Percentiles rank a stretch among this genome's conserved stretches.
Conservation (phyloP, 179 eudicot species). For the Actinidia arguta region DNA sequence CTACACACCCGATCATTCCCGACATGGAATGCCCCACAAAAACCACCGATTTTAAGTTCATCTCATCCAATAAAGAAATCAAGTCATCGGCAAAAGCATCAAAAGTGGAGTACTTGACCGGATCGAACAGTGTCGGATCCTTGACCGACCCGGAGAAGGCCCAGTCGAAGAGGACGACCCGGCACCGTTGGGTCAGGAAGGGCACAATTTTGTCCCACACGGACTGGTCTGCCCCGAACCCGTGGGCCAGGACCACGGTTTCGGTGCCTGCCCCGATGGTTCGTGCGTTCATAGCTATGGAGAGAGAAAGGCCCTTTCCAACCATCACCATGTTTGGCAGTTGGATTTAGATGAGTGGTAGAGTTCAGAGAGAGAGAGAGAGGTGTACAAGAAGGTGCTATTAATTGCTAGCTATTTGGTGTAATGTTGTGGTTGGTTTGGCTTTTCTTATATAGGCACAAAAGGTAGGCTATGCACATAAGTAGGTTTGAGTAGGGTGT, state of each 20-base stretch:
- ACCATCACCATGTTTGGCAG: conserved; percentile 46
- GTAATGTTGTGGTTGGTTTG: neutral
- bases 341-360: no score
- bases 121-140: conserved; percentile 47
- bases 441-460: conserved; percentile 6
- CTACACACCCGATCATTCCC: conserved; percentile 74
- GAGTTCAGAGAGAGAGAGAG: conserved; percentile 4
- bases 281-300: conserved; percentile 56
- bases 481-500: no score
- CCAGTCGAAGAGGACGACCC: conserved; percentile 63
- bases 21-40: conserved; percentile 78
- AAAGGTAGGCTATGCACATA: no score
- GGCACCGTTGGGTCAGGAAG: conserved; percentile 35
- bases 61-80: conserved; percentile 53
- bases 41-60: conserved; percentile 40
- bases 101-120: conserved; percentile 43
- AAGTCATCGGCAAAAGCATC: conserved; percentile 63
- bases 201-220: conserved; percentile 68
- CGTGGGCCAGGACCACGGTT: conserved; percentile 56
- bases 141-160: conserved; percentile 53
- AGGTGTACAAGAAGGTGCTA: neutral
- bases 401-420: neutral
- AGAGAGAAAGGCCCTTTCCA: conserved; percentile 37
- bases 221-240: conserved; percentile 65
- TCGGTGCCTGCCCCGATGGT: conserved; percentile 44